Evolutionary conservation across 371 early-diverging fungal species (phyloP).

Genomic region (Rhizopus arrhizus): DNA sequence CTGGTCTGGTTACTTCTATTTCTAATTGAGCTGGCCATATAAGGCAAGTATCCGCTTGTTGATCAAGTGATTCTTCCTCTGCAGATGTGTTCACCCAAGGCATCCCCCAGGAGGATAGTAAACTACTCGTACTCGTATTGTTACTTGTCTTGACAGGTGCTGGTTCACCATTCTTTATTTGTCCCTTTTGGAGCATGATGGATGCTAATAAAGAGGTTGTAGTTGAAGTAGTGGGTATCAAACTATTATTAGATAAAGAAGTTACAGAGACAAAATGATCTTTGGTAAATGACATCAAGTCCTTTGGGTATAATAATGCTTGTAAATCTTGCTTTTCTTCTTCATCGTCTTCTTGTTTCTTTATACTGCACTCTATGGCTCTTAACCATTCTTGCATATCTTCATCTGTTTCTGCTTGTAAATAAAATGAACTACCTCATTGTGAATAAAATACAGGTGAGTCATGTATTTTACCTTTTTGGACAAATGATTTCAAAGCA

Average conservation of each 20-base stretch:
- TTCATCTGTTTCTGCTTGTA: slow-evolving; percentile 72
- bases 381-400: slow-evolving; percentile 69
- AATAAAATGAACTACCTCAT: slow-evolving; percentile 31
- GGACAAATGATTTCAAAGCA: slow-evolving; percentile 68
- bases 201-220: slow-evolving; percentile 21
- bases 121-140: neutral
- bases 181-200: slow-evolving; percentile 19
- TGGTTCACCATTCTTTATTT: neutral
- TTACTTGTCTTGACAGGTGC: neutral
- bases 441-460: slow-evolving; percentile 7
- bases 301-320: slow-evolving; percentile 19
- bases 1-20: slow-evolving; percentile 25
- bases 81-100: slow-evolving; percentile 41
- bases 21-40: slow-evolving; percentile 48
- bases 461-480: slow-evolving; percentile 38
- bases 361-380: slow-evolving; percentile 54
- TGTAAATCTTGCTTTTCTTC: neutral
- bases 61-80: slow-evolving; percentile 9
- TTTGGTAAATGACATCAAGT: neutral
- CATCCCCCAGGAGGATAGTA: slow-evolving; percentile 39
- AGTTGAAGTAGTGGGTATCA: slow-evolving; percentile 16
- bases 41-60: slow-evolving; percentile 14
- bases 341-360: slow-evolving; percentile 6
- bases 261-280: neutral
- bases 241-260: neutral